Conservation (phyloP, 2,329 filamentous ascomycete genomes). For the Pyricularia grisea region DNA sequence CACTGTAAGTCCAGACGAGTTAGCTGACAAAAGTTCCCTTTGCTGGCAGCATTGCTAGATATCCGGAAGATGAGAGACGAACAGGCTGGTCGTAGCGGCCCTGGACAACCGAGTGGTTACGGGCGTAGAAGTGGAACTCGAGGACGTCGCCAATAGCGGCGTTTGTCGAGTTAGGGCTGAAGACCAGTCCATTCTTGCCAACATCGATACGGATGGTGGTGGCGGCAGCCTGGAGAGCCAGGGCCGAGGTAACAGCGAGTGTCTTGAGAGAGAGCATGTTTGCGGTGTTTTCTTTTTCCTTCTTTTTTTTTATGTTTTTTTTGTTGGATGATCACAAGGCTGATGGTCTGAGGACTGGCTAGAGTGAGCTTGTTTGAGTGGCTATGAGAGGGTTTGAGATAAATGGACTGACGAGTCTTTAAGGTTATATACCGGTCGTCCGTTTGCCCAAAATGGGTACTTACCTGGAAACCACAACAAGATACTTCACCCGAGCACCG, state of each 20-base stretch:
- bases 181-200: constrained; percentile 28
- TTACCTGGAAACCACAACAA: neutral
- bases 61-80: neutral
- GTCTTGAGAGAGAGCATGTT: constrained; percentile 6
- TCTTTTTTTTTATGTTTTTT: neutral
- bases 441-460: neutral
- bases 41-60: neutral
- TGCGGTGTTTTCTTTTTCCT: neutral
- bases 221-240: constrained; percentile 9
- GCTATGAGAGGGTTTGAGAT: neutral
- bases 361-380: neutral
- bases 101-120: constrained; percentile 39
- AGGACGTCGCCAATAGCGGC: constrained; percentile 36
- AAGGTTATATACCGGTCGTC: neutral
- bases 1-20: constrained; percentile 17
- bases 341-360: neutral
- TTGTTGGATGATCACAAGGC: neutral
- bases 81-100: constrained; percentile 34
- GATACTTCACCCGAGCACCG: neutral
- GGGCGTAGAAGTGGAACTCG: constrained; percentile 41
- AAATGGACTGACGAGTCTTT: neutral
- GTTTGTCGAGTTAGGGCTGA: constrained; percentile 32
- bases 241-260: constrained; percentile 4
- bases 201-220: constrained; percentile 27
- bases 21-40: neutral